A percentile compares a stretch with the other conserved stretches of the same genome.
Conservation (phyloP, 2,329 filamentous ascomycete species). For the Penicillium sp. region DNA sequence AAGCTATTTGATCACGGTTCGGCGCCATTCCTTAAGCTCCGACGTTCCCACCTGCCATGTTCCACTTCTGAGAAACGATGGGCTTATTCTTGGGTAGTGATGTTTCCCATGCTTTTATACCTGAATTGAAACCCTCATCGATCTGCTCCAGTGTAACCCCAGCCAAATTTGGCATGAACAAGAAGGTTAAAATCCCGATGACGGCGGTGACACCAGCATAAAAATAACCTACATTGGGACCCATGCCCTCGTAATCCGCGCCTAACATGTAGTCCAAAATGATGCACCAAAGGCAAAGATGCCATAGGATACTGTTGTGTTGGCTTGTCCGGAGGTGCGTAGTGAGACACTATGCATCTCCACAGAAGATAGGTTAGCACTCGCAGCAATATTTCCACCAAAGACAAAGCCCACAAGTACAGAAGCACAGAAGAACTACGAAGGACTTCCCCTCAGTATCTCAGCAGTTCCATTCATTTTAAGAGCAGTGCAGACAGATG, state of each 20-base stretch:
- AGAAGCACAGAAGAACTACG: constrained; percentile 25
- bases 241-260: constrained; percentile 23
- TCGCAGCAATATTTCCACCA: constrained; percentile 21
- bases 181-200: constrained; percentile 15
- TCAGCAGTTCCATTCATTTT: constrained; percentile 6
- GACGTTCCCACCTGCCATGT: neutral
- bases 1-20: too few species aligned
- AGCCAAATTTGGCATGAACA: constrained; percentile 26
- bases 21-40: neutral
- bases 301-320: constrained; percentile 19
- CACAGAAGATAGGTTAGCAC: constrained; percentile 16
- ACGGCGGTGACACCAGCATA: constrained; percentile 24
- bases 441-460: constrained; percentile 17
- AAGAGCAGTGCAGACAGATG: constrained; percentile 18
- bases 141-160: constrained; percentile 29
- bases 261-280: constrained; percentile 26
- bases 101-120: constrained; percentile 24
- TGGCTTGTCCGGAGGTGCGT: constrained; percentile 26
- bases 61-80: neutral
- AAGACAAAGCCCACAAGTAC: constrained; percentile 26
- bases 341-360: constrained; percentile 27
- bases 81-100: constrained; percentile 20
- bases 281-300: constrained; percentile 20
- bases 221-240: constrained; percentile 30
- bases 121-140: constrained; percentile 24